Percentiles rank a stretch among this genome's conserved stretches.
phyloP scores from a whole-genome alignment of 148 eudicot species.

The Oxyria digyna region DNA sequence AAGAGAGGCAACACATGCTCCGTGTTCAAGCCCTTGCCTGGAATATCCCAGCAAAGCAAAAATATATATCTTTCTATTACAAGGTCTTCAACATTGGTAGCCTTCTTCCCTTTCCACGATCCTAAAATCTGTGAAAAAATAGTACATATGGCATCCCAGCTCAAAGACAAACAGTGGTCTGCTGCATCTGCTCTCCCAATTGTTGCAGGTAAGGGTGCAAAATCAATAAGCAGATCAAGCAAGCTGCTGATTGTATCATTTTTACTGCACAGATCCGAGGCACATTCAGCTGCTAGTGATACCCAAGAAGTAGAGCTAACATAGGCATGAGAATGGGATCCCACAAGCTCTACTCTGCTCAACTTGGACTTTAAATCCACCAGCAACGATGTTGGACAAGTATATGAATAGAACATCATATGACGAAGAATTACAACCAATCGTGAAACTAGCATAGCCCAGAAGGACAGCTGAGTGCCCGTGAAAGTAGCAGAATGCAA shows the following conservation, averaged over 20 bases:
- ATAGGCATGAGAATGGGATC: slow-evolving; percentile 23
- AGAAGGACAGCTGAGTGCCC: slow-evolving; percentile 58
- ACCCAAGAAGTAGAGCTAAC: slow-evolving; percentile 47
- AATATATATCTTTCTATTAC: slow-evolving; percentile 77
- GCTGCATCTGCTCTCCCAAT: slow-evolving; percentile 22
- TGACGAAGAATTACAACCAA: slow-evolving; percentile 74
- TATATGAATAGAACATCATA: slow-evolving; percentile 54
- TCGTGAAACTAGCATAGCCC: slow-evolving; percentile 79
- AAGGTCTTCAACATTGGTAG: slow-evolving; percentile 59
- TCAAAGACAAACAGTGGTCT: slow-evolving; percentile 24
- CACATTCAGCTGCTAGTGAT: slow-evolving; percentile 36
- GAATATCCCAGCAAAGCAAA: slow-evolving; percentile 88
- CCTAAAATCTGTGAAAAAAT: slow-evolving; percentile 47
- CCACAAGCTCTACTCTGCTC: slow-evolving; percentile 29
- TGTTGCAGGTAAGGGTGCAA: slow-evolving; percentile 57
- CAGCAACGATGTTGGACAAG: slow-evolving; percentile 78
- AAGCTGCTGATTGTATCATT: slow-evolving; percentile 35
- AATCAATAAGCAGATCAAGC: slow-evolving; percentile 71
- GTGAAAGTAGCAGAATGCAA: slow-evolving; percentile 22
- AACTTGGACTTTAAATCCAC: slow-evolving; percentile 65
- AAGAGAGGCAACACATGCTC: slow-evolving; percentile 23
- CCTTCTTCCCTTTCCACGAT: slow-evolving; percentile 62
- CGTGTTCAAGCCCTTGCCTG: slow-evolving; percentile 29
- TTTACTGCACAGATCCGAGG: slow-evolving; percentile 26
- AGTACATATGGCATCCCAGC: slow-evolving; percentile 42